These are phyloP conservation scores for Cutaneotrichosporon spelunceum DNA, from an alignment of 1,284 basidiomycete genomes.

Conservation along the genomic window DNA sequence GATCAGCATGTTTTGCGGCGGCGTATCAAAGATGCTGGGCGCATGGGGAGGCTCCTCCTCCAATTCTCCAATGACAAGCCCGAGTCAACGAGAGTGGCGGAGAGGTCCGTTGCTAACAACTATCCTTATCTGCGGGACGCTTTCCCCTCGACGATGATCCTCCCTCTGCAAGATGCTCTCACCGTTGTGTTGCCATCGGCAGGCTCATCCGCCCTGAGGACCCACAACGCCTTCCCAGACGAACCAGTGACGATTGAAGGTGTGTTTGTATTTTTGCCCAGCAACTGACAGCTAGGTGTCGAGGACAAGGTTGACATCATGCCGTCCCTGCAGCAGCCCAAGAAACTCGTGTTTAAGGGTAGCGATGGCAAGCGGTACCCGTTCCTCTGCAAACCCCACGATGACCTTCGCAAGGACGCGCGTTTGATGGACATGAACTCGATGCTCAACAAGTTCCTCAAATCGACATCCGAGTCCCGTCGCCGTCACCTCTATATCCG, in stretches of 20 bases:
- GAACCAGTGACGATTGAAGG: slow-evolving; percentile 74
- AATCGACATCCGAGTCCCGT: slow-evolving; percentile 89
- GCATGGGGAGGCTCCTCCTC: slow-evolving; percentile 38
- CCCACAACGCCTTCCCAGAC: slow-evolving; percentile 77
- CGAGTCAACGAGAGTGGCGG: slow-evolving; percentile 27
- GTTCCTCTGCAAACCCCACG: slow-evolving; percentile 96
- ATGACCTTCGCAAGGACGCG: slow-evolving; percentile 96
- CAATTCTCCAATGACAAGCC: slow-evolving; percentile 43
- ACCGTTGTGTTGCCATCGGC: slow-evolving; percentile 80
- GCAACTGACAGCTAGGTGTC: slow-evolving; percentile 10
- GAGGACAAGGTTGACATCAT: slow-evolving; percentile 87
- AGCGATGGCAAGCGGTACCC: slow-evolving; percentile 80
- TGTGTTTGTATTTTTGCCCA: slow-evolving; percentile 43
- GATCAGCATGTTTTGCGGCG: not conserved
- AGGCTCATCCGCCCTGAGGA: slow-evolving; percentile 57
- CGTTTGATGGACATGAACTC: slow-evolving; percentile 97
- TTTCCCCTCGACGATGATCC: slow-evolving; percentile 67
- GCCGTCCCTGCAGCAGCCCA: slow-evolving; percentile 86
- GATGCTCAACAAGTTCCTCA: slow-evolving; percentile 96
- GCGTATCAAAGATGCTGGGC: slow-evolving; percentile 47
- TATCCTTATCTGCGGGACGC: slow-evolving; percentile 63
- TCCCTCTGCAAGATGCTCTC: slow-evolving; percentile 90
- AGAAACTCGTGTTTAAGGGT: slow-evolving; percentile 83
- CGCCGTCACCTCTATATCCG: slow-evolving; percentile 82
- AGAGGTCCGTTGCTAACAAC: slow-evolving; percentile 45